Percentiles rank a stretch among this genome's conserved stretches.
phyloP scores from a whole-genome alignment of 2,329 filamentous ascomycete species.

The Verticillium zaregamsianum region DNA sequence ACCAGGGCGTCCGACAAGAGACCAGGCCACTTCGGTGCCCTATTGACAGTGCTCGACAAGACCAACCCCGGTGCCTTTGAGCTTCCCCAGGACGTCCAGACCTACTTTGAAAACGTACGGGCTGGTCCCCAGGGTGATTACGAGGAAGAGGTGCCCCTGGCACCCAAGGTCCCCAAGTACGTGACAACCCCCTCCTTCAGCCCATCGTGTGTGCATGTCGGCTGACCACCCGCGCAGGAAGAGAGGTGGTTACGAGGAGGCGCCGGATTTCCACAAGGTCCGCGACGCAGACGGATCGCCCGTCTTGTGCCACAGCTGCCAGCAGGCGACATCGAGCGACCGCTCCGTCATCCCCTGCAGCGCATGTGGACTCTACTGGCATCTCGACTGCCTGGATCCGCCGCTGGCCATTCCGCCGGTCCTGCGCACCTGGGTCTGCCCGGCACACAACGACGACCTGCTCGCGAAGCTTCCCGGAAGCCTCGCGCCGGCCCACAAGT shows the following conservation, averaged over 20 bases:
- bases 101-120: slow-evolving; percentile 74
- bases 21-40: slow-evolving; percentile 55
- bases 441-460: slow-evolving; percentile 77
- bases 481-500: slow-evolving; percentile 57
- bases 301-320: slow-evolving; percentile 75
- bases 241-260: slow-evolving; percentile 55
- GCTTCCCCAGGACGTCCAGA: slow-evolving; percentile 67
- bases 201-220: slow-evolving; percentile 4
- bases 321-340: slow-evolving; percentile 56
- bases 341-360: slow-evolving; percentile 84
- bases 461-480: slow-evolving; percentile 53
- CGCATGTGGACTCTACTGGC: slow-evolving; percentile 77
- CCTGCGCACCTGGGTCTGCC: slow-evolving; percentile 80
- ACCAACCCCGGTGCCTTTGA: slow-evolving; percentile 69
- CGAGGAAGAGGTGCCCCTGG: slow-evolving; percentile 51
- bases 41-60: slow-evolving; percentile 62
- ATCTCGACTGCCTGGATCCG: slow-evolving; percentile 86
- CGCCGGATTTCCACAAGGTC: slow-evolving; percentile 63
- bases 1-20: slow-evolving; percentile 19
- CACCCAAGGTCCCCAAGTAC: slow-evolving; percentile 2
- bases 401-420: slow-evolving; percentile 76
- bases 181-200: background rate
- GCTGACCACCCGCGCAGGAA: slow-evolving; percentile 37
- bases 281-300: slow-evolving; percentile 69
- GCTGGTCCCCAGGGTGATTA: slow-evolving; percentile 77